Evolutionary conservation across 2,329 filamentous ascomycete genomes (phyloP).

Genomic region (Teratosphaeria zuluensis): DNA sequence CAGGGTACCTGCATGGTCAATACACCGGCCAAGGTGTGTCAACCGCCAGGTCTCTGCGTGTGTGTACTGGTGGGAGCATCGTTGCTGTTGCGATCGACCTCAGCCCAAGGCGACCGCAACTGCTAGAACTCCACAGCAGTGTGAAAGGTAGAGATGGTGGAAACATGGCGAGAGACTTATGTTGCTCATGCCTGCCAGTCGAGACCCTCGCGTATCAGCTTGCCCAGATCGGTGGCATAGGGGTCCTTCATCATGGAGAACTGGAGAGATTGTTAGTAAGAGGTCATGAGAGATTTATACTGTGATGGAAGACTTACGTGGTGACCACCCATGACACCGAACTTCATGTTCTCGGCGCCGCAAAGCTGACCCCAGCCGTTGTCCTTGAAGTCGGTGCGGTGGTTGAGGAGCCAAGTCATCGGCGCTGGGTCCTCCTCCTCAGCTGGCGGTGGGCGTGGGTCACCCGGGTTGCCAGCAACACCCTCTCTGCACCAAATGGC

Average conservation of each 20-base stretch:
- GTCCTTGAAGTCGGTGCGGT: conserved; percentile 60
- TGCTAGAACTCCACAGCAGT: conserved; percentile 9
- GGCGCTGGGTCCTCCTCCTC: conserved; percentile 44
- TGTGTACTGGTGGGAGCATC: background rate
- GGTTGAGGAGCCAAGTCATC: conserved; percentile 60
- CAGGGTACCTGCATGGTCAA: background rate
- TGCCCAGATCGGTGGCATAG: conserved; percentile 26
- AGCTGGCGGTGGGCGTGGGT: conserved; percentile 55
- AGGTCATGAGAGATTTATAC: background rate
- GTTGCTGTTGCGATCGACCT: conserved; percentile 5
- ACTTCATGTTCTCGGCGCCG: conserved; percentile 51
- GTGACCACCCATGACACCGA: conserved; percentile 59
- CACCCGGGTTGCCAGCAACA: conserved; percentile 55
- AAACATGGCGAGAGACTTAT: background rate
- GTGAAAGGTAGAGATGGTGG: conserved; percentile 7
- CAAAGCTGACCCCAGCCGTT: conserved; percentile 62
- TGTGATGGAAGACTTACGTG: conserved; percentile 31
- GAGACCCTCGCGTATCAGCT: conserved; percentile 35
- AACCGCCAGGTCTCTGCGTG: background rate
- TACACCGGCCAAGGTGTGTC: background rate
- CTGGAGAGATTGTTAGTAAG: background rate
- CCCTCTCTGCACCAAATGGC: conserved; percentile 64
- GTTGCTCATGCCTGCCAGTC: conserved; percentile 20
- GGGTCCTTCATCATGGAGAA: conserved; percentile 66
- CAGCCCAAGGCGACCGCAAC: conserved; percentile 18